Evolutionary conservation across 345 rosid species (phyloP).

Genomic region (Melaleuca alternifolia): DNA sequence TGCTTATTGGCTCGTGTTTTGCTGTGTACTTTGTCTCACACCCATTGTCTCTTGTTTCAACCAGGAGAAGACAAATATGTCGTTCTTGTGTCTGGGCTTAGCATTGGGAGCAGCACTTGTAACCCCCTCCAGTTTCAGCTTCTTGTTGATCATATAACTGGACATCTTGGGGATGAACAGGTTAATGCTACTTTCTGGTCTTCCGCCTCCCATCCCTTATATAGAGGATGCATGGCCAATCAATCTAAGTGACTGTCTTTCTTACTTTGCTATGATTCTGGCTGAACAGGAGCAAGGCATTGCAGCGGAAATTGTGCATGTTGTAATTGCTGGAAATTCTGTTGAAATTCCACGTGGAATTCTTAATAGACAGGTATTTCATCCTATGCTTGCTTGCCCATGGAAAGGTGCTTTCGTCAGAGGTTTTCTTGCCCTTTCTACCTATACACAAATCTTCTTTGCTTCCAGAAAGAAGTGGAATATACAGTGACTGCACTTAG

Average conservation of each 20-base stretch:
- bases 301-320: conserved; percentile 80
- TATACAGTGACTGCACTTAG: neutral
- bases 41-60: neutral
- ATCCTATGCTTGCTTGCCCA: neutral
- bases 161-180: conserved; percentile 85
- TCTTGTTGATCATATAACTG: conserved; percentile 93
- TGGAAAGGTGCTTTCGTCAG: neutral
- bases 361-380: conserved; percentile 63
- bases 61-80: conserved; percentile 85
- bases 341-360: conserved; percentile 68
- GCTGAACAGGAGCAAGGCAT: conserved; percentile 55
- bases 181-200: conserved; percentile 19
- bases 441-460: neutral
- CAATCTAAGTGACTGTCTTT: neutral
- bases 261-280: neutral
- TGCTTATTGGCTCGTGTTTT: neutral
- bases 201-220: neutral
- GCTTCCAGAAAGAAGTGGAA: neutral
- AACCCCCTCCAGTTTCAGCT: conserved; percentile 90
- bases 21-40: neutral
- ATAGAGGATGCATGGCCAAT: neutral
- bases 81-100: conserved; percentile 73
- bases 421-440: neutral
- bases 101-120: conserved; percentile 54
- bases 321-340: conserved; percentile 88